phyloP scores from a whole-genome alignment of 2,329 filamentous ascomycete species.

The Aspergillus thermomutatus region DNA sequence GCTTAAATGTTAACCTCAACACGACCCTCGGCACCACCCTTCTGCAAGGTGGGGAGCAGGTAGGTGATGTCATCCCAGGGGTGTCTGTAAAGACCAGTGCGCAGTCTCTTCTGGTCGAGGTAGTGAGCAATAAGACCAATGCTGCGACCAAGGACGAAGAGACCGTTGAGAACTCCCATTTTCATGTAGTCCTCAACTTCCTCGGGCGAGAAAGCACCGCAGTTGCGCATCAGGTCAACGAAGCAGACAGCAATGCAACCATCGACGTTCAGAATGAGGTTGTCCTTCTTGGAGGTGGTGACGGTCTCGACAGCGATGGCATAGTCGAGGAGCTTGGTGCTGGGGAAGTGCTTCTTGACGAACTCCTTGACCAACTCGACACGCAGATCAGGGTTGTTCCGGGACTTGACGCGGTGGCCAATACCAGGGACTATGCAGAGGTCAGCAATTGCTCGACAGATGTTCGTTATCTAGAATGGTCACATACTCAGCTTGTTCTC shows the following conservation, averaged over 20 bases:
- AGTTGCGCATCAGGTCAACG: constrained; percentile 95
- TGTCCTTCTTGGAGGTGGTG: constrained; percentile 99
- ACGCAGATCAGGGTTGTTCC: constrained; percentile 99
- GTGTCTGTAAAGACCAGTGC: constrained; percentile 97
- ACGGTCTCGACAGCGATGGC: constrained; percentile 96
- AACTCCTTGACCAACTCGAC: constrained; percentile 99
- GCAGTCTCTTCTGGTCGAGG: constrained; percentile 98
- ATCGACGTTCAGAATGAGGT: constrained; percentile 98
- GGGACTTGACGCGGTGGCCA: constrained; percentile 98
- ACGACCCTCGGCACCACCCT: constrained; percentile 74
- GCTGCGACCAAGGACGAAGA: constrained; percentile 94
- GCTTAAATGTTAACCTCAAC: constrained; percentile 79
- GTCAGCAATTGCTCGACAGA: constrained; percentile 22
- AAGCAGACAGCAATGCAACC: constrained; percentile 98
- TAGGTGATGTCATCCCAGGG: constrained; percentile 99
- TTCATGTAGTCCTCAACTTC: constrained; percentile 98
- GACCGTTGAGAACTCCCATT: constrained; percentile 99
- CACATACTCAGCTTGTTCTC: constrained; percentile 93
- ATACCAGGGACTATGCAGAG: constrained; percentile 76
- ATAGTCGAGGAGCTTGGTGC: constrained; percentile 97
- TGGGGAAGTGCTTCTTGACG: constrained; percentile 95
- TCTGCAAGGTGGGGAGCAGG: constrained; percentile 75
- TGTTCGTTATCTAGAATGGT: not conserved
- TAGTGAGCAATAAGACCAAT: constrained; percentile 99
- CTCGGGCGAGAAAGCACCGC: constrained; percentile 90